phyloP scores from a whole-genome alignment of 176 grass and related monocot genomes.

The Puya raimondii region DNA sequence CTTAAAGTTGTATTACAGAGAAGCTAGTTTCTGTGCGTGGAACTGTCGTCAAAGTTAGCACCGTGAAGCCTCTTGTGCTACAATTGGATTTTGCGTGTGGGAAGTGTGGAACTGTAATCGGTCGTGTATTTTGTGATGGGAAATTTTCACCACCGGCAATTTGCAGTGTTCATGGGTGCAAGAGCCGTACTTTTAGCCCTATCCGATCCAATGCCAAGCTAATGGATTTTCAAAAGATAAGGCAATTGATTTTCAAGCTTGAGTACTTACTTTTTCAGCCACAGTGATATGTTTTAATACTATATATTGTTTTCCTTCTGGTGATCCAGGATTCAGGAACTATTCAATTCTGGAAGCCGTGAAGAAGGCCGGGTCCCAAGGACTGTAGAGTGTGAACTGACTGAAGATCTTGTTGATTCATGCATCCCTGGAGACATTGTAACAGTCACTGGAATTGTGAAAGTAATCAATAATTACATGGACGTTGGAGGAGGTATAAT shows the following conservation, averaged over 20 bases:
- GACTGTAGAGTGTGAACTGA: slow-evolving; percentile 82
- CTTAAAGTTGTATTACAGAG: slow-evolving; percentile 32
- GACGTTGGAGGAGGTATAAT: slow-evolving; percentile 83
- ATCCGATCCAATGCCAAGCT: slow-evolving; percentile 51
- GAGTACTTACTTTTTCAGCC: slow-evolving; percentile 9
- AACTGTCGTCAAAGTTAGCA: slow-evolving; percentile 88
- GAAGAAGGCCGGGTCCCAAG: slow-evolving; percentile 85
- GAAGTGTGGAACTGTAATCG: slow-evolving; percentile 42
- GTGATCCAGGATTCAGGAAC: slow-evolving; percentile 61
- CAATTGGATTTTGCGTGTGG: slow-evolving; percentile 50
- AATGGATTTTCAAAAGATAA: slow-evolving; percentile 97
- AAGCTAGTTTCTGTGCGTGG: slow-evolving; percentile 71
- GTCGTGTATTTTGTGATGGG: slow-evolving; percentile 52
- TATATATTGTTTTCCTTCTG: slow-evolving; percentile 21
- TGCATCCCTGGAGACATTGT: slow-evolving; percentile 90
- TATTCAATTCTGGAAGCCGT: slow-evolving; percentile 40
- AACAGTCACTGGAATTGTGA: slow-evolving; percentile 78
- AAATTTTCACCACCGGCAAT: slow-evolving; percentile 72
- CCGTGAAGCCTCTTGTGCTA: slow-evolving; percentile 66
- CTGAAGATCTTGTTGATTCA: slow-evolving; percentile 91
- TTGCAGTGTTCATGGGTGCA: slow-evolving; percentile 66
- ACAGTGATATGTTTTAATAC: background rate
- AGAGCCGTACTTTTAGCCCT: slow-evolving; percentile 64
- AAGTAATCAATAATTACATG: slow-evolving; percentile 84
- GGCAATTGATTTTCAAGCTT: slow-evolving; percentile 28